phyloP scores from a whole-genome alignment of 371 early-diverging fungal species.

The Synchytrium microbalum region DNA sequence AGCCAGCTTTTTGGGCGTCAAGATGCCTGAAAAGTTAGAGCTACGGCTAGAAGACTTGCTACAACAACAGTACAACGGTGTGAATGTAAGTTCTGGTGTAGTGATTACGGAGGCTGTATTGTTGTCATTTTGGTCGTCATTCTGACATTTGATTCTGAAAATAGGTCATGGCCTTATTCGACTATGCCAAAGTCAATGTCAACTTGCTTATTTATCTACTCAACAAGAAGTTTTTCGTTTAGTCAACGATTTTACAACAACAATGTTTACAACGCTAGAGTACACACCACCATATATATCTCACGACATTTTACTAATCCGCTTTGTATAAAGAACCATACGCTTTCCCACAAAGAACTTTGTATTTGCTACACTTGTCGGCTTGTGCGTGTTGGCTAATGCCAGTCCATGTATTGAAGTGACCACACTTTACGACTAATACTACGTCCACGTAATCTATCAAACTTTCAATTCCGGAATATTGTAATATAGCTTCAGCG shows the following conservation, averaged over 20 bases:
- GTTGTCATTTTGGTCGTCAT: background rate
- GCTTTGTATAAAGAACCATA: too few species aligned
- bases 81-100: constrained; percentile 28
- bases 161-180: constrained; percentile 71
- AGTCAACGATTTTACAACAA: background rate
- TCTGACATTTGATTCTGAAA: background rate
- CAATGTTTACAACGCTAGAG: background rate
- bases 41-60: constrained; percentile 86
- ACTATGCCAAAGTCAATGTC: constrained; percentile 89
- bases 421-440: too few species aligned
- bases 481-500: too few species aligned
- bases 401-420: too few species aligned
- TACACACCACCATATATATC: background rate
- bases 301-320: background rate
- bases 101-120: background rate
- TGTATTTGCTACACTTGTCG: too few species aligned
- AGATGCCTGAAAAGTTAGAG: constrained; percentile 69
- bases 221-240: constrained; percentile 79
- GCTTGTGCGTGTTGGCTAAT: too few species aligned
- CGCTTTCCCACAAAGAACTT: too few species aligned
- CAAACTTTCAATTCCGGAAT: too few species aligned
- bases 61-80: constrained; percentile 87
- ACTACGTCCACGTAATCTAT: too few species aligned
- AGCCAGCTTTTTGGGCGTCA: constrained; percentile 70
- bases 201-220: constrained; percentile 89